Percentiles rank a stretch among this genome's conserved stretches.
Conservation (phyloP, 2,329 filamentous ascomycete species). For the Lachnellula cervina region DNA sequence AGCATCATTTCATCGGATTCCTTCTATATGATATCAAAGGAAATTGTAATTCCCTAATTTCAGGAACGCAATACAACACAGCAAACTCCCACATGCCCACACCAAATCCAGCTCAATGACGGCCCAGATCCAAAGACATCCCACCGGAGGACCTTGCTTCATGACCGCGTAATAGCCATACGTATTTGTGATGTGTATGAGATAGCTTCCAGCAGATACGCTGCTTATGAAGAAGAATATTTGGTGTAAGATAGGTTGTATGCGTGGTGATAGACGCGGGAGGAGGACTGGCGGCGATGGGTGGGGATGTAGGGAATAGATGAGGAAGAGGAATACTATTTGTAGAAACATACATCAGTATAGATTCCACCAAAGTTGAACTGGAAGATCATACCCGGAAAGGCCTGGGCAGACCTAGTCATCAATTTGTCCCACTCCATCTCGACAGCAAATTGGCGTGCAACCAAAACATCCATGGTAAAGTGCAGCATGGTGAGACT, state of each 20-base stretch:
- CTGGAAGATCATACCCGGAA: constrained; percentile 41
- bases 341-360: not conserved
- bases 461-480: constrained; percentile 73
- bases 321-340: constrained; percentile 34
- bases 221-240: constrained; percentile 59
- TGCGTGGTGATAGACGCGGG: constrained; percentile 43
- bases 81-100: constrained; percentile 55
- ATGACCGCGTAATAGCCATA: constrained; percentile 82
- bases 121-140: constrained; percentile 89
- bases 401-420: constrained; percentile 47
- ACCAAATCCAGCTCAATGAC: constrained; percentile 77
- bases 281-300: constrained; percentile 44
- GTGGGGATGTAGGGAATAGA: constrained; percentile 32
- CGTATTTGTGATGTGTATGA: constrained; percentile 76
- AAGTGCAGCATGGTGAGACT: constrained; percentile 69
- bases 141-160: constrained; percentile 85
- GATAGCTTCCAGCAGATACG: constrained; percentile 64
- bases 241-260: constrained; percentile 49
- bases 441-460: constrained; percentile 69
- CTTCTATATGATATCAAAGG: constrained; percentile 12
- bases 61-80: constrained; percentile 24
- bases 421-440: constrained; percentile 54
- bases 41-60: constrained; percentile 25
- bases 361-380: not conserved
- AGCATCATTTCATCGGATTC: not conserved